Conservation (phyloP, 441 rosid species). For the Dalechampia spathulata region DNA sequence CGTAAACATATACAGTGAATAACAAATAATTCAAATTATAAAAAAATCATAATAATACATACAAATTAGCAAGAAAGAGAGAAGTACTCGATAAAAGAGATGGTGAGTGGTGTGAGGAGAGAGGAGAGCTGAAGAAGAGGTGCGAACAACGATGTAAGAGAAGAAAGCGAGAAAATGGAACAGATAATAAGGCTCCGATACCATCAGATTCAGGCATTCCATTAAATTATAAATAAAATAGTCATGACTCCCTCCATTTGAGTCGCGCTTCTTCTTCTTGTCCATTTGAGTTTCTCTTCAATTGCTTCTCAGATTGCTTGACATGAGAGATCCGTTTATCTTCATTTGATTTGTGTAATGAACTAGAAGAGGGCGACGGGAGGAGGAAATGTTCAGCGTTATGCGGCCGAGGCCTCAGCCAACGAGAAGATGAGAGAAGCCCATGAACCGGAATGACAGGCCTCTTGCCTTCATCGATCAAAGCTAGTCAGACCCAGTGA, state of each 20-base stretch:
- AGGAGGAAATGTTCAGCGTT: too few species aligned
- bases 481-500: too few species aligned
- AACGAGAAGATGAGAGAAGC: too few species aligned
- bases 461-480: too few species aligned
- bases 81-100: constrained; percentile 42
- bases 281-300: constrained; percentile 2
- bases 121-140: constrained; percentile 32
- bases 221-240: constrained; percentile 16
- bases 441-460: too few species aligned
- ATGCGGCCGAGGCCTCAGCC: too few species aligned
- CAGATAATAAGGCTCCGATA: constrained; percentile 63
- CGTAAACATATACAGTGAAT: constrained; percentile 7
- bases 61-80: not conserved
- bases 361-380: too few species aligned
- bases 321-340: too few species aligned
- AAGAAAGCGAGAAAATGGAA: constrained; percentile 68
- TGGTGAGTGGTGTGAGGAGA: constrained; percentile 33
- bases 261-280: constrained; percentile 21
- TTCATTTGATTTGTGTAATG: too few species aligned
- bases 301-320: too few species aligned
- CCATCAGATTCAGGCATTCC: constrained; percentile 40
- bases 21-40: not conserved
- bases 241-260: not conserved
- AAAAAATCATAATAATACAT: not conserved
- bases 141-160: constrained; percentile 62